phyloP scores from a whole-genome alignment of 108 stramenopile genomes.

The Ochromonas danica region DNA sequence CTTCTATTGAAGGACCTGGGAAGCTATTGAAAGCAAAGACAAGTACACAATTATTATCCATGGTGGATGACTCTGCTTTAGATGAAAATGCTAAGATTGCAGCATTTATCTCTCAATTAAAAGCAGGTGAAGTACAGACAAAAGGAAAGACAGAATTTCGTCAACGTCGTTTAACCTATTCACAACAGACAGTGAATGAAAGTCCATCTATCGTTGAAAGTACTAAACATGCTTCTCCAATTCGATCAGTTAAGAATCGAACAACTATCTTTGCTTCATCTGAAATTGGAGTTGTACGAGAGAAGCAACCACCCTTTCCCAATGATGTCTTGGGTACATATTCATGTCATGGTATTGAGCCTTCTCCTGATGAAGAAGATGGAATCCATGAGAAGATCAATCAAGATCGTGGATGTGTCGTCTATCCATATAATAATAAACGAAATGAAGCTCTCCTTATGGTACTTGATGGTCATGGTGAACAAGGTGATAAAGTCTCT shows the following conservation, averaged over 20 bases:
- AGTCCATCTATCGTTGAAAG: not conserved
- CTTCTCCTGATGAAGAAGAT: conserved; percentile 63
- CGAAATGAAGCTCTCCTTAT: conserved; percentile 73
- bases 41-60: not conserved
- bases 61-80: not conserved
- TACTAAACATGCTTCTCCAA: not conserved
- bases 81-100: conserved; percentile 23
- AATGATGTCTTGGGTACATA: conserved; percentile 65
- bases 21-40: not conserved
- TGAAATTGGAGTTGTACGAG: conserved; percentile 30
- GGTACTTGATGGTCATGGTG: conserved; percentile 83
- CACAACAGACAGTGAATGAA: conserved; percentile 10
- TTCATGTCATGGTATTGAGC: conserved; percentile 93
- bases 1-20: not conserved
- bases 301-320: conserved; percentile 29
- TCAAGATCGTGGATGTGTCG: conserved; percentile 89
- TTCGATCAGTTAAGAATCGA: not conserved
- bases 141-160: conserved; percentile 12
- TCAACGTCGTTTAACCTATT: conserved; percentile 21
- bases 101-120: conserved; percentile 19
- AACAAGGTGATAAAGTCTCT: conserved; percentile 79
- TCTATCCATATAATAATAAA: conserved; percentile 77
- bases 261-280: conserved; percentile 5
- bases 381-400: conserved; percentile 84
- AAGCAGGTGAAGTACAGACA: conserved; percentile 24